Conservation (phyloP, 2,329 filamentous ascomycete genomes). For the Pseudonectria foliicola region DNA sequence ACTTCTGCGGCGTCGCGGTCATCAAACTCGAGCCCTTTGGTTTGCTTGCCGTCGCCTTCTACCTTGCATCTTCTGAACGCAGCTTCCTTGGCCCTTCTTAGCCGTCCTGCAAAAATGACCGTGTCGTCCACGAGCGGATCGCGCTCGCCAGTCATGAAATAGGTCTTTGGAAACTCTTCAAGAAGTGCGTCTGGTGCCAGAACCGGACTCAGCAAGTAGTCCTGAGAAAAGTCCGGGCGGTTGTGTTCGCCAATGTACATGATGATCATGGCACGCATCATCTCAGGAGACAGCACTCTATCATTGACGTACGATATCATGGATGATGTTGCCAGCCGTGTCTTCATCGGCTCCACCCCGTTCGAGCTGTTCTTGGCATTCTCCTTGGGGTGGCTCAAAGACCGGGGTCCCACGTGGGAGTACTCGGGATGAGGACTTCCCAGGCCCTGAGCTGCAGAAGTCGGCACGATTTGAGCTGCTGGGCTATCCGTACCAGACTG, state of each 20-base stretch:
- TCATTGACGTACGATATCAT: constrained; percentile 99
- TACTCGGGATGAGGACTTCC: constrained; percentile 41
- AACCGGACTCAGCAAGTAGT: constrained; percentile 85
- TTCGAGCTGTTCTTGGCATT: constrained; percentile 34
- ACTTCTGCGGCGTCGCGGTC: constrained; percentile 55
- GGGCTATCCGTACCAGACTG: constrained; percentile 4
- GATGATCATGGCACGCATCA: constrained; percentile 99
- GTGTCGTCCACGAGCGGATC: constrained; percentile 96
- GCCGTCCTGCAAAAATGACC: constrained; percentile 83
- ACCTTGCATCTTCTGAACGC: constrained; percentile 16
- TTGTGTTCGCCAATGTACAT: constrained; percentile 92
- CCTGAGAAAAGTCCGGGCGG: constrained; percentile 83
- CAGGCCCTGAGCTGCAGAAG: constrained; percentile 8
- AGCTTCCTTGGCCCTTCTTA: constrained; percentile 70
- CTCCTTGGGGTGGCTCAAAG: constrained; percentile 17
- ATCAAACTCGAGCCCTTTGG: constrained; percentile 29
- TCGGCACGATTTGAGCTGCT: constrained; percentile 6
- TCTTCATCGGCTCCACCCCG: constrained; percentile 57
- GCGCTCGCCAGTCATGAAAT: constrained; percentile 88
- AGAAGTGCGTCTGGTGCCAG: constrained; percentile 81
- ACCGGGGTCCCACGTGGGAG: constrained; percentile 39
- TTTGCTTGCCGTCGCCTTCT: constrained; percentile 5
- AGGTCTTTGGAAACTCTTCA: constrained; percentile 84
- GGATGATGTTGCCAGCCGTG: constrained; percentile 87
- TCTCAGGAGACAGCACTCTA: constrained; percentile 86